These are phyloP conservation scores for Solanum sparsipilum DNA, from an alignment of 257 asterid genomes.

Conservation along the genomic window DNA sequence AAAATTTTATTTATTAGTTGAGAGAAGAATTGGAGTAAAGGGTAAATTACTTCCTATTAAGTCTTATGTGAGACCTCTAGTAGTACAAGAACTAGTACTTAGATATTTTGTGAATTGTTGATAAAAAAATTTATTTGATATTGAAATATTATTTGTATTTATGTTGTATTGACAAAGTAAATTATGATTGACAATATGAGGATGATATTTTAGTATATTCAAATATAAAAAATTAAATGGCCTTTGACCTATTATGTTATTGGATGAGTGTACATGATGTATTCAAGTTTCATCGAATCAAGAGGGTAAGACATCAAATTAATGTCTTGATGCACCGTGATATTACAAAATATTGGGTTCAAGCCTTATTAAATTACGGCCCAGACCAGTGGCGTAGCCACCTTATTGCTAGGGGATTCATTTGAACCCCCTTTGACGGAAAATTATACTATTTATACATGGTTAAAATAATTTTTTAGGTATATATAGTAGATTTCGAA, in stretches of 20 bases:
- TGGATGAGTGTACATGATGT: not conserved
- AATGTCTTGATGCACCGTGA: not conserved
- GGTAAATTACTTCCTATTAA: not conserved
- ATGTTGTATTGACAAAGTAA: not conserved
- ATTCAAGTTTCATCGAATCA: not conserved
- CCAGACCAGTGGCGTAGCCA: no score
- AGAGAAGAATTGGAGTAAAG: not conserved
- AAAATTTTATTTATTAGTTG: not conserved
- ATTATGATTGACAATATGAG: no score
- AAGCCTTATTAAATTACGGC: not conserved
- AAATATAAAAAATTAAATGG: no score
- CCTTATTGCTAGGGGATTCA: no score
- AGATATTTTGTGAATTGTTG: not conserved
- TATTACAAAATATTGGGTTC: not conserved
- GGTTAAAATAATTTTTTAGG: no score
- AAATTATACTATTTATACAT: no score
- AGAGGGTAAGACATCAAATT: not conserved
- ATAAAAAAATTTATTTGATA: not conserved
- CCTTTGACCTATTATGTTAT: no score
- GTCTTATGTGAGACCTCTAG: not conserved
- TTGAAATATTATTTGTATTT: no score
- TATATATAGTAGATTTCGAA: no score
- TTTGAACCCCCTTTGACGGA: no score
- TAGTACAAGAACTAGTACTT: not conserved
- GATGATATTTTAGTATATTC: no score